phyloP scores from a whole-genome alignment of 2,329 filamentous ascomycete species.

The Aspergillus niger region DNA sequence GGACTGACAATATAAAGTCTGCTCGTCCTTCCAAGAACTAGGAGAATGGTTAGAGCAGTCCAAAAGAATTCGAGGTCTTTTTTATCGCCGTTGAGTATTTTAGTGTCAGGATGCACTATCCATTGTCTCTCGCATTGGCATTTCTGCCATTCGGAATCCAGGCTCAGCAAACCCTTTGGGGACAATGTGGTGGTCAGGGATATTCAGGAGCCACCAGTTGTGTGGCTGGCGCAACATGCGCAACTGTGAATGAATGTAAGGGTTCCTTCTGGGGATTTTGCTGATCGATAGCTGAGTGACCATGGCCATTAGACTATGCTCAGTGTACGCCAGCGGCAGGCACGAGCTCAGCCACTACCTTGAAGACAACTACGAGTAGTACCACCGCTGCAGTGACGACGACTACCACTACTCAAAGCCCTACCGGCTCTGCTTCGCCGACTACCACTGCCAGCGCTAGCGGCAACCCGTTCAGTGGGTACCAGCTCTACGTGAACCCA shows the following conservation, averaged over 20 bases:
- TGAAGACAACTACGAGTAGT: neutral
- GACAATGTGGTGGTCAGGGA: constrained; percentile 2
- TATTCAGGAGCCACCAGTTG: neutral
- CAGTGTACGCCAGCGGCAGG: constrained; percentile 1
- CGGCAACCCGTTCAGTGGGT: constrained; percentile 57
- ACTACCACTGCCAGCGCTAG: constrained; percentile 27
- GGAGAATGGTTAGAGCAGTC: neutral
- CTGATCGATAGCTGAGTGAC: neutral
- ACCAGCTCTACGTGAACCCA: constrained; percentile 54
- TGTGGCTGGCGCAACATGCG: neutral
- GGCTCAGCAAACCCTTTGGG: neutral
- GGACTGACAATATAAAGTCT: neutral
- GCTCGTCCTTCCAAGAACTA: neutral
- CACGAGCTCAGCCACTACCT: neutral
- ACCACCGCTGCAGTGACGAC: neutral
- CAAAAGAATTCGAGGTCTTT: fast-evolving
- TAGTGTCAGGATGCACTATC: neutral
- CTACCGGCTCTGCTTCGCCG: neutral
- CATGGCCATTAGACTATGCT: neutral
- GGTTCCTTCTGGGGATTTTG: neutral
- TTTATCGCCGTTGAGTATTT: neutral
- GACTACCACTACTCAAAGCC: neutral
- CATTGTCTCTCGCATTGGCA: neutral
- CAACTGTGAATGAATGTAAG: neutral
- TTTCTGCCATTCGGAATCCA: neutral